A percentile compares a stretch with the other conserved stretches of the same genome.
Conservation (phyloP, 140 eudicot species). For the Cichorium intybus region DNA sequence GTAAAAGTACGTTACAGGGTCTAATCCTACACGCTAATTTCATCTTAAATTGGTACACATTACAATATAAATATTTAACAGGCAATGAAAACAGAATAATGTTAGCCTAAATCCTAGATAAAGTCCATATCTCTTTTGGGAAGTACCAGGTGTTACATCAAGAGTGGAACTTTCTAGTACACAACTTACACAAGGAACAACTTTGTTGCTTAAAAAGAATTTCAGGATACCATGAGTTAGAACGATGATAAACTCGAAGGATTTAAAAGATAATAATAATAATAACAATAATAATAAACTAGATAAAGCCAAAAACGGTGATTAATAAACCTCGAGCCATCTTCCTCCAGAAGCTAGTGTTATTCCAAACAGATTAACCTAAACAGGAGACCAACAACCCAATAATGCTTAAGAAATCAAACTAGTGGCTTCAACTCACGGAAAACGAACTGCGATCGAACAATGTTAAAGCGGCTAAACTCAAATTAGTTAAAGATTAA, state of each 20-base stretch:
- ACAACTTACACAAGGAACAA: neutral
- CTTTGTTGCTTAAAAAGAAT: neutral
- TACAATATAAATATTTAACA: neutral
- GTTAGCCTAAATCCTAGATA: neutral
- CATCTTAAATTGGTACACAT: neutral
- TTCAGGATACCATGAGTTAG: neutral
- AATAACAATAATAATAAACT: too few species aligned
- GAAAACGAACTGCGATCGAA: neutral
- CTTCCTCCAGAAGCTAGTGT: neutral
- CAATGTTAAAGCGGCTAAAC: slow-evolving; percentile 17
- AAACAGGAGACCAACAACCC: slow-evolving; percentile 5
- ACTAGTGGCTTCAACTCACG: neutral
- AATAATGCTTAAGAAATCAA: neutral
- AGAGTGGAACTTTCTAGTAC: neutral
- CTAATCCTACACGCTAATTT: neutral
- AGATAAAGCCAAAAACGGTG: neutral
- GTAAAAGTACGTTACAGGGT: neutral
- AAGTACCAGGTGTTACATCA: neutral
- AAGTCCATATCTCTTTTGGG: neutral
- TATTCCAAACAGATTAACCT: slow-evolving; percentile 15
- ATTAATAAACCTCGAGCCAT: neutral
- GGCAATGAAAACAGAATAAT: neutral
- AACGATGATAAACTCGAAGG: neutral
- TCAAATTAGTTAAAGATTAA: neutral
- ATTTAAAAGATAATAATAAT: too few species aligned